Evolutionary conservation across 1,284 basidiomycete genomes (phyloP), one percentile per base, ranked within the genome.

Genomic region (Puccinia coronata): DNA sequence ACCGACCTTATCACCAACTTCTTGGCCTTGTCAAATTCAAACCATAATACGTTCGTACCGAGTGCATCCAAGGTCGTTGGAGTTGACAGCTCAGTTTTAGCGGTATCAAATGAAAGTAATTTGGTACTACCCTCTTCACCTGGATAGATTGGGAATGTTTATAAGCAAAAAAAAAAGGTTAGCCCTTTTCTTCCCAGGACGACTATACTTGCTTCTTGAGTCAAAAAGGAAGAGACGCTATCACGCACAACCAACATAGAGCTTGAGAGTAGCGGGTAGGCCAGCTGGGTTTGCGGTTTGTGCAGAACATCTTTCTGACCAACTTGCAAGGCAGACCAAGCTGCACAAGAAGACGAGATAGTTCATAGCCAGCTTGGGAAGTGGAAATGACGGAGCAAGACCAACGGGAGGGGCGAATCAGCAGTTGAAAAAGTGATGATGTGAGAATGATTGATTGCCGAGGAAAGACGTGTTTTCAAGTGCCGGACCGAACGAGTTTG

Each of bases 1-100:
- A 57, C 16, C 9, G 8, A 77, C 75, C 75, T 67, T 39, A 77
- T 63, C 59, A 77, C 36, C 14, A 77, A 23, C 31, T 65, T 77
- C 16, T 77, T 63, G 2, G 75, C 63, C 28, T 57, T 57, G 41
- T 77, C 59, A 23, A 77, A 65, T 49, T 65, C 75, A 20, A 77
- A 49, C 75, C 61, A 77, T 11, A 61, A 28, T 3, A 41, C 28
- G 53, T 49, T 67, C 31, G 59, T 28, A 28, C 75, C 75, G 20
- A 77, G 41, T 8, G 70, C 47, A 51, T 73, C 70, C 12, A 51
- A 73, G 31, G 18, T 20, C 9, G 51, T 18, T 39, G 34, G n/a
- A n/a, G 18, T 5, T 20, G 1, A 39, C 2, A 73, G 57, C 20
- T 49, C 57, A 25, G 23, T 55, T 34, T 73, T 49, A 20, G 51